Evolutionary conservation across 371 early-diverging fungal genomes (phyloP).

Genomic region (Mucor plumbeus): DNA sequence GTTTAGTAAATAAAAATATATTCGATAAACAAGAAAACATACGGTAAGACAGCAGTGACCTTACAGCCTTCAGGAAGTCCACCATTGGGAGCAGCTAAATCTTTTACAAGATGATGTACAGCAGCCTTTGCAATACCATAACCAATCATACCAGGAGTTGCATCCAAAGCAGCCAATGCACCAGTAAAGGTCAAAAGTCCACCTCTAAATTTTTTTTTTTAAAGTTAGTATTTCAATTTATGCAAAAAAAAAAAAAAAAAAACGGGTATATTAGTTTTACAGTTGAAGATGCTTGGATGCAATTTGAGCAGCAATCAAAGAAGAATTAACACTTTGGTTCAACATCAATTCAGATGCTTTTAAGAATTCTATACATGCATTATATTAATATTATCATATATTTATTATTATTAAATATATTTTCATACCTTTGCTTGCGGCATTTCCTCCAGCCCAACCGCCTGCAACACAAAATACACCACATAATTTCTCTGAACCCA

Average conservation of each 20-base stretch:
- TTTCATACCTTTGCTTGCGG: conserved; percentile 64
- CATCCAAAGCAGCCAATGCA: conserved; percentile 76
- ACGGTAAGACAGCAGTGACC: conserved; percentile 84
- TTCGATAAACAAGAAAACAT: conserved; percentile 34
- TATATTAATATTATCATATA: too few relatives aligned
- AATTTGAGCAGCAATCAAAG: conserved; percentile 81
- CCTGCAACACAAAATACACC: conserved; percentile 95
- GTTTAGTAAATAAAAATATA: background rate
- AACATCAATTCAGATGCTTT: conserved; percentile 74
- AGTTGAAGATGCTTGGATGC: conserved; percentile 78
- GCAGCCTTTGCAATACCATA: conserved; percentile 96
- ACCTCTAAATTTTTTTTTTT: conserved; percentile 43
- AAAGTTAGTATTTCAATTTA: background rate
- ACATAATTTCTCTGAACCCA: conserved; percentile 64
- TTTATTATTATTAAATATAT: too few relatives aligned
- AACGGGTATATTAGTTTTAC: conserved; percentile 42
- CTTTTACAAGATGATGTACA: conserved; percentile 89
- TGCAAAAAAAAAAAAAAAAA: too few relatives aligned
- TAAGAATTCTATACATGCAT: conserved; percentile 67
- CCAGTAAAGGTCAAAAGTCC: conserved; percentile 89
- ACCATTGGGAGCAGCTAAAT: conserved; percentile 72
- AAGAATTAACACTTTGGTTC: conserved; percentile 83
- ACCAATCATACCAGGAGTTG: conserved; percentile 90
- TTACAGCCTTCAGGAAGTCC: conserved; percentile 80
- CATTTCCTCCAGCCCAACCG: conserved; percentile 97